A percentile compares a stretch with the other conserved stretches of the same genome.
These are phyloP conservation scores for Bipolaris bicolor DNA, from an alignment of 2,329 filamentous ascomycete species.

Conservation along the genomic window DNA sequence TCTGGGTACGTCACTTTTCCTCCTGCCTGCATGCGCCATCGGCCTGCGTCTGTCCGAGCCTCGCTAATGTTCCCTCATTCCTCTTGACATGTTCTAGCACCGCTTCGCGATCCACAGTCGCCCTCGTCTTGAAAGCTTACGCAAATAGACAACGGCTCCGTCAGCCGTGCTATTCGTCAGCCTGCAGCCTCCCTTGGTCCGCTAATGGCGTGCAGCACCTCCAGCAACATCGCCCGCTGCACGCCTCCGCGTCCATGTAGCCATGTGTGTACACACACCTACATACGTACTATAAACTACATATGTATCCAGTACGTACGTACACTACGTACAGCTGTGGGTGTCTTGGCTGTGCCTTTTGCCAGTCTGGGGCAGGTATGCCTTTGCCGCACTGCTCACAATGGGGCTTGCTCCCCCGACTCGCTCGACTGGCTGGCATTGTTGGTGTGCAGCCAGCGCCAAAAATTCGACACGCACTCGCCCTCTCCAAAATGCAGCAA, in stretches of 20 bases:
- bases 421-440: not conserved
- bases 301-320: too few species aligned
- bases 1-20: constrained; percentile 18
- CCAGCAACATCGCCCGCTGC: not conserved
- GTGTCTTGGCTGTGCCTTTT: not conserved
- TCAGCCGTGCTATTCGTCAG: constrained; percentile 18
- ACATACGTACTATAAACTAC: not conserved
- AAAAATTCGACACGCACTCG: not conserved
- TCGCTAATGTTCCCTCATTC: constrained; percentile 16
- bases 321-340: too few species aligned
- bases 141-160: constrained; percentile 14
- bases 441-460: not conserved
- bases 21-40: constrained; percentile 7
- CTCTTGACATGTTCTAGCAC: constrained; percentile 18
- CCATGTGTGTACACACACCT: not conserved
- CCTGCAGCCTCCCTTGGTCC: constrained; percentile 2
- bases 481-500: not conserved
- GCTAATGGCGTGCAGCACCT: constrained; percentile 3
- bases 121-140: constrained; percentile 18
- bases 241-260: not conserved
- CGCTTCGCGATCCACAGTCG: constrained; percentile 14
- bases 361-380: constrained; percentile 1
- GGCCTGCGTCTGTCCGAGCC: not conserved
- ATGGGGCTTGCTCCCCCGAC: not conserved
- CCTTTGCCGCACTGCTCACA: constrained; percentile 6